Conservation (phyloP, 2,329 filamentous ascomycete genomes). For the Microascus cirrosus region DNA sequence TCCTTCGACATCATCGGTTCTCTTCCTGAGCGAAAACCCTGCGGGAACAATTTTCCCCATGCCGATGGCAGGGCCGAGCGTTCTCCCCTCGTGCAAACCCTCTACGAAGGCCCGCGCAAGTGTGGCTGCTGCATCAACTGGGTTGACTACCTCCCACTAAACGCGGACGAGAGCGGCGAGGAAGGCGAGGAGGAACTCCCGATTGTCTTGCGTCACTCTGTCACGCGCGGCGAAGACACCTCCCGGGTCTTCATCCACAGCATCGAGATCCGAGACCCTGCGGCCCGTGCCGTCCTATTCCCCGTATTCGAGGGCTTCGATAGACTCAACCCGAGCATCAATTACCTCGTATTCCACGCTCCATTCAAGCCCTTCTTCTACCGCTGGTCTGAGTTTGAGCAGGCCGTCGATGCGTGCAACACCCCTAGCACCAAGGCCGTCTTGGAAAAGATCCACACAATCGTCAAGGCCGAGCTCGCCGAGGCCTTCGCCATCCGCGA, state of each 20-base stretch:
- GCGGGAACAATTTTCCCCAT: too few relatives aligned
- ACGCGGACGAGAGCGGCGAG: constrained; percentile 7
- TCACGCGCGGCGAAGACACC: constrained; percentile 7
- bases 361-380: constrained; percentile 56
- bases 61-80: too few relatives aligned
- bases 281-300: constrained; percentile 10
- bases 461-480: constrained; percentile 38
- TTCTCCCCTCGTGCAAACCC: constrained; percentile 10
- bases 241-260: constrained; percentile 9
- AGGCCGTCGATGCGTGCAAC: constrained; percentile 19
- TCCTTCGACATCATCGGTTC: too few relatives aligned
- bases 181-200: constrained; percentile 8
- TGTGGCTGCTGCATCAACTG: constrained; percentile 18
- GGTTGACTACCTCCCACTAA: constrained; percentile 12
- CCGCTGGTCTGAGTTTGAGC: constrained; percentile 42
- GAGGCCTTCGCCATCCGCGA: constrained; percentile 35
- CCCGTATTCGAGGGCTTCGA: constrained; percentile 8
- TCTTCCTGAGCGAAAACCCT: too few relatives aligned
- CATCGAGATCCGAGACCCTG: constrained; percentile 11
- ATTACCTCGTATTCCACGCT: constrained; percentile 30
- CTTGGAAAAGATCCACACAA: constrained; percentile 30
- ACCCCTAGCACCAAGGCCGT: constrained; percentile 28
- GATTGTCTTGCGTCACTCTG: constrained; percentile 10
- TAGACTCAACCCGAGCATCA: constrained; percentile 19
- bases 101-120: constrained; percentile 15